Percentiles rank a stretch among this genome's conserved stretches.
Conservation (phyloP, 768 basidiomycete genomes). For the Gyrodon lividus region DNA sequence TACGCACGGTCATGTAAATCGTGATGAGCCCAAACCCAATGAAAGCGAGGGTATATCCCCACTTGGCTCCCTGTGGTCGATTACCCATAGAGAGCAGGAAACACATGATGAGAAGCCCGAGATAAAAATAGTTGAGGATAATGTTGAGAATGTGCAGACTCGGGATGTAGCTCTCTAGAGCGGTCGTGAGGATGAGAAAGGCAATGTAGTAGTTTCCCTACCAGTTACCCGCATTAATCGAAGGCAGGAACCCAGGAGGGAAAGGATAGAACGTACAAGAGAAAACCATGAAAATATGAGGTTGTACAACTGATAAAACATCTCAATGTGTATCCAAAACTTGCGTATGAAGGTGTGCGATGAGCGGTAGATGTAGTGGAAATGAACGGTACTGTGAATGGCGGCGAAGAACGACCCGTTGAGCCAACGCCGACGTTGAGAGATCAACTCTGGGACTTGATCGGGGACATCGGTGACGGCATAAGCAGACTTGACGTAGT, state of each 20-base stretch:
- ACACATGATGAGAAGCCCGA: conserved; percentile 83
- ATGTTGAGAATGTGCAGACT: conserved; percentile 73
- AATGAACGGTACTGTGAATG: conserved; percentile 88
- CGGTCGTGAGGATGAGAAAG: conserved; percentile 71
- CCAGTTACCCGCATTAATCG: not conserved
- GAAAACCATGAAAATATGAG: conserved; percentile 92
- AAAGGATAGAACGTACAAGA: conserved; percentile 46
- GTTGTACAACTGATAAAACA: conserved; percentile 88
- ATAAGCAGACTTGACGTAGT: conserved; percentile 95
- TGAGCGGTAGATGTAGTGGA: conserved; percentile 92
- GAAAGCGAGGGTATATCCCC: conserved; percentile 82
- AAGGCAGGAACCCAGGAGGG: not conserved
- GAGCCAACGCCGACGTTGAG: conserved; percentile 93
- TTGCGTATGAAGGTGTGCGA: conserved; percentile 81
- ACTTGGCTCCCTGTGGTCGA: conserved; percentile 86
- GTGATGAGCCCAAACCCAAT: conserved; percentile 89
- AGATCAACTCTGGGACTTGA: conserved; percentile 91
- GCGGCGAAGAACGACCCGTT: conserved; percentile 99
- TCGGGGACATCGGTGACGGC: conserved; percentile 94
- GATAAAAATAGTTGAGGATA: conserved; percentile 82
- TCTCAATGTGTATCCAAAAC: conserved; percentile 93
- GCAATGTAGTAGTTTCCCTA: conserved; percentile 92
- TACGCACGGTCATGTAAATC: conserved; percentile 88
- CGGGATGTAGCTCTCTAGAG: conserved; percentile 63
- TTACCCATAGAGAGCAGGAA: conserved; percentile 90